phyloP scores from a whole-genome alignment of 768 basidiomycete species.

The Sarcodon sp. region DNA sequence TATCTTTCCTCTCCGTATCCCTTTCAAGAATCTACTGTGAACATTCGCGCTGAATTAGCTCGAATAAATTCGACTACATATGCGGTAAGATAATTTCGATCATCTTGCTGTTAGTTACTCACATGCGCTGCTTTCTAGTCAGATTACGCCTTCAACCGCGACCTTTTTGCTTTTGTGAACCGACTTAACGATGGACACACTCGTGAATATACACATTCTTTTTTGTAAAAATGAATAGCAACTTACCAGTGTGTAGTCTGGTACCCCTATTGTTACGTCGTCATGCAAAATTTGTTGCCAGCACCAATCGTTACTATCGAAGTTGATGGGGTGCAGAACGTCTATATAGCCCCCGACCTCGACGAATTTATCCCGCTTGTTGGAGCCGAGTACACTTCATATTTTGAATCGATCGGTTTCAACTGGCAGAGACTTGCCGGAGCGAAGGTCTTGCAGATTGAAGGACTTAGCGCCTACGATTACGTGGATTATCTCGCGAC shows the following conservation, averaged over 20 bases:
- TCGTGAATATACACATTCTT: constrained; percentile 20
- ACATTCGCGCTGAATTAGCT: constrained; percentile 37
- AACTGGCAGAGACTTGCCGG: constrained; percentile 51
- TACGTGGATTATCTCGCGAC: constrained; percentile 45
- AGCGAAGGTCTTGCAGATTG: constrained; percentile 40
- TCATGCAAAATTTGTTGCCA: constrained; percentile 33
- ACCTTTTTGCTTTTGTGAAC: constrained; percentile 39
- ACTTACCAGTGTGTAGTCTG: constrained; percentile 24
- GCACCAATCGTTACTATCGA: constrained; percentile 41
- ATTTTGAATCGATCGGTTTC: constrained; percentile 34
- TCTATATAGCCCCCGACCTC: constrained; percentile 43
- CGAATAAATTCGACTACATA: constrained; percentile 36
- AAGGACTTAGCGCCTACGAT: constrained; percentile 35
- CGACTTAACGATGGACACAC: constrained; percentile 58
- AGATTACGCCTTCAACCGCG: constrained; percentile 53
- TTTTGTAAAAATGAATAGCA: neutral
- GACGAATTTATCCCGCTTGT: constrained; percentile 35
- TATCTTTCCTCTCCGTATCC: constrained; percentile 22
- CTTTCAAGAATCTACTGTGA: constrained; percentile 33
- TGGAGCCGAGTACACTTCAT: constrained; percentile 30
- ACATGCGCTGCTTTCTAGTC: constrained; percentile 23
- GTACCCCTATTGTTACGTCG: constrained; percentile 42
- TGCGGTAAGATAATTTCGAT: constrained; percentile 16
- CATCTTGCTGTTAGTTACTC: neutral
- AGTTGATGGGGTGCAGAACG: constrained; percentile 26